Percentiles rank a stretch among this genome's conserved stretches.
Evolutionary conservation across 306 rosid genomes (phyloP).

Genomic region (Sindora glabra): DNA sequence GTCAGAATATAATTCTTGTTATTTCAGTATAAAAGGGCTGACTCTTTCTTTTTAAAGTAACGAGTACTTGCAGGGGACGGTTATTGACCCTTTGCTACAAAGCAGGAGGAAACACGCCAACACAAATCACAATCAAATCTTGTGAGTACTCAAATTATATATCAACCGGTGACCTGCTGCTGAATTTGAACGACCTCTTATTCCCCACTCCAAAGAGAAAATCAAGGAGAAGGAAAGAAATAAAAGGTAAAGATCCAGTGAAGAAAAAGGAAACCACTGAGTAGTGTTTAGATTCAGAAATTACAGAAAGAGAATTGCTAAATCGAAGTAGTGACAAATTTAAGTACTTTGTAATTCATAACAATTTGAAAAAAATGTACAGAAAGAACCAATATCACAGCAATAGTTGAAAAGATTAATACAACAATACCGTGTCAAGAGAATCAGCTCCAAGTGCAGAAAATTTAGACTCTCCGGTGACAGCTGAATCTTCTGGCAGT

Average conservation of each 20-base stretch:
- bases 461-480: constrained; percentile 63
- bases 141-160: neutral
- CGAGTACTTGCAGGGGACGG: neutral
- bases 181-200: neutral
- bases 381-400: neutral
- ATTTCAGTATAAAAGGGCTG: neutral
- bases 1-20: neutral
- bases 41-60: neutral
- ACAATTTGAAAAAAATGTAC: neutral
- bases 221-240: neutral
- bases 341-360: too few species aligned
- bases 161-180: neutral
- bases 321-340: too few species aligned
- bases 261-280: too few species aligned
- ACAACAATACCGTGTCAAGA: constrained; percentile 69
- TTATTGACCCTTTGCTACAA: too few species aligned
- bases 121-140: neutral
- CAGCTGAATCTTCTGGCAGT: constrained; percentile 29
- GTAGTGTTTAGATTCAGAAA: too few species aligned
- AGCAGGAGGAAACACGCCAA: neutral
- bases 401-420: neutral
- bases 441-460: constrained; percentile 83
- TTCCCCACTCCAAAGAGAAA: neutral
- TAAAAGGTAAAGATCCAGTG: too few species aligned
- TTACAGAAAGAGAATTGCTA: too few species aligned